These are phyloP conservation scores for Exophiala bonariae DNA, from an alignment of 2,329 filamentous ascomycete species.

Conservation along the genomic window DNA sequence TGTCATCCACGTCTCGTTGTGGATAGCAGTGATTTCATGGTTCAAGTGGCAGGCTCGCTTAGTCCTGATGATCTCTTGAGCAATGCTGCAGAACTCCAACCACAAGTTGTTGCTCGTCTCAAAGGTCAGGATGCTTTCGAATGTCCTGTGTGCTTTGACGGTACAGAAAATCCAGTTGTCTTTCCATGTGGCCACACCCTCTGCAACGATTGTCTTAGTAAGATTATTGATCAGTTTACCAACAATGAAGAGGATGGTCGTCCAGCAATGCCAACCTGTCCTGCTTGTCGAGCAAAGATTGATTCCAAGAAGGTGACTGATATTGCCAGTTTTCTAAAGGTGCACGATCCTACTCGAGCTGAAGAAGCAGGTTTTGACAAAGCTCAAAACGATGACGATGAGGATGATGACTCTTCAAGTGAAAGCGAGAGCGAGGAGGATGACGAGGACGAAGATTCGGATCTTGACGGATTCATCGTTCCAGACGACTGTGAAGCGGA, in stretches of 20 bases:
- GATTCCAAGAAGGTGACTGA: slow-evolving; percentile 71
- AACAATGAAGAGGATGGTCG: slow-evolving; percentile 58
- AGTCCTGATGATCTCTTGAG: slow-evolving; percentile 58
- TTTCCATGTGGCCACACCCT: slow-evolving; percentile 82
- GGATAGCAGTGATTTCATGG: slow-evolving; percentile 57
- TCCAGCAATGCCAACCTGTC: slow-evolving; percentile 62
- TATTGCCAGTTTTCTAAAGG: slow-evolving; percentile 70
- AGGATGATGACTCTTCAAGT: slow-evolving; percentile 34
- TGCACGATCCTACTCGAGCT: slow-evolving; percentile 61
- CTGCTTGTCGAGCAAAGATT: slow-evolving; percentile 69
- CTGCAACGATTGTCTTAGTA: slow-evolving; percentile 74
- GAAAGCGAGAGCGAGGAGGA: slow-evolving; percentile 33
- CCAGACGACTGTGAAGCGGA: slow-evolving; percentile 34
- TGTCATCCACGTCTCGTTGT: slow-evolving; percentile 71
- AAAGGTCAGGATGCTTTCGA: slow-evolving; percentile 64
- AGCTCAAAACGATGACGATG: slow-evolving; percentile 40
- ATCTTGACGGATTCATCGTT: slow-evolving; percentile 59
- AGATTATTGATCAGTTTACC: slow-evolving; percentile 63
- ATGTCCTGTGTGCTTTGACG: slow-evolving; percentile 82
- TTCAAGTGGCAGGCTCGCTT: slow-evolving; percentile 49
- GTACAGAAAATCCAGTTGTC: slow-evolving; percentile 70
- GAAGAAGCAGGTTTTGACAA: too few species aligned
- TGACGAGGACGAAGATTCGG: slow-evolving; percentile 42
- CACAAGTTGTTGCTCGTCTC: slow-evolving; percentile 66
- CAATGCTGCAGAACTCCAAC: slow-evolving; percentile 61